Evolutionary conservation across 768 basidiomycete species (phyloP), one percentile per base, ranked within the genome.

Genomic region (Dioszegia crocea): DNA sequence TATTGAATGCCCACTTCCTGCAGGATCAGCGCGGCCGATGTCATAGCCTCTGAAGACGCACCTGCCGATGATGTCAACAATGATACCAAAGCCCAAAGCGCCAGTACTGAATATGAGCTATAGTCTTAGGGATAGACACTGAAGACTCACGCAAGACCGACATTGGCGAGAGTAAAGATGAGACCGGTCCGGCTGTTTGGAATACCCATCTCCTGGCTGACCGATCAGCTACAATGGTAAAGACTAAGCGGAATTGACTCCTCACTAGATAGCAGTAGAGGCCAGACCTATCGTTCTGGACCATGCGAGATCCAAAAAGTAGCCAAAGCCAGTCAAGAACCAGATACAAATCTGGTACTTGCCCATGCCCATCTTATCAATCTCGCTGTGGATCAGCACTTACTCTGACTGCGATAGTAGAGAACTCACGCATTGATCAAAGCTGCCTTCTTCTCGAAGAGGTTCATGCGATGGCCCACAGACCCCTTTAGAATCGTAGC

Each of bases 1-100:
- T 57, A 66, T 80, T 79, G 73, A 79, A 80, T 8, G 75, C 76
- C 77, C 76, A 78, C 39, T 65, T 62, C 26, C 74, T 48, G 29
- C 6, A 30, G 2, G 3, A 31, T 48, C 47, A 48, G 47, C 47
- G 12, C 21, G 24, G 8, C 10, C 44, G 12, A n/a, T 14, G 44
- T 23, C 8, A 6, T 6, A 8, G 44, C 17, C 4, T 6, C 21
- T 19, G 4, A 46, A 46, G 44, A 48, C 47, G 5, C 29, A 48
- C 47, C 47, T 56, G 1, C 78, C 78, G 59, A 79, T 75, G 44
- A 79, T 64, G 56, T 78, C 77, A 36, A 74, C 71, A 2, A 66
- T 24, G 12, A 77, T 61, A 19, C 78, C 78, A 64, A 71, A 77
- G n/a, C 60, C 53, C 33, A 76, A 59, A 14, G 75, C 75, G 26